A percentile compares a stretch with the other conserved stretches of the same genome.
These are phyloP conservation scores for Papilionanthe hybrid DNA, from an alignment of 116 monocot species.

Conservation along the genomic window DNA sequence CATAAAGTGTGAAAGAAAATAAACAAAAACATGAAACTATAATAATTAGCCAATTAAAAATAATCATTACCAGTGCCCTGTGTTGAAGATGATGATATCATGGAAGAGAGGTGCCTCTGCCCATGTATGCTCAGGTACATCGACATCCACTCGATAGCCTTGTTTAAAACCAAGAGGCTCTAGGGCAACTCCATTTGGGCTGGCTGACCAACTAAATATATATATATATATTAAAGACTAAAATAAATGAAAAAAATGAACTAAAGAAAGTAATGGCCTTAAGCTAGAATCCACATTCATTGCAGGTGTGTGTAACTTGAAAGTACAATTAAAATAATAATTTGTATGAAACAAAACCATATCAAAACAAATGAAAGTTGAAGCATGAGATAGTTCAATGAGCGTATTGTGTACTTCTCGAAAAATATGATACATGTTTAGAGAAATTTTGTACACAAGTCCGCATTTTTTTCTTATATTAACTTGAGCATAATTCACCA, in stretches of 20 bases:
- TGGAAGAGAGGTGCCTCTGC: constrained; percentile 63
- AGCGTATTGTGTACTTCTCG: background rate
- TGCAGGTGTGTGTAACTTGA: background rate
- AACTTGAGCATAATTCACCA: background rate
- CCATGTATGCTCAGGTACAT: constrained; percentile 81
- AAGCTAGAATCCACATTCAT: background rate
- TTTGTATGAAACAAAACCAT: background rate
- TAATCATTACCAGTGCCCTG: constrained; percentile 82
- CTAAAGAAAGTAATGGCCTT: background rate
- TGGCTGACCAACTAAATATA: constrained; percentile 68
- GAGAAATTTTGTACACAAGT: background rate
- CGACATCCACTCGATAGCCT: constrained; percentile 90
- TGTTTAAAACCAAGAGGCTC: constrained; percentile 84
- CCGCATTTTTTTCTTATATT: background rate
- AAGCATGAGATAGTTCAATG: background rate
- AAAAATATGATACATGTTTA: background rate
- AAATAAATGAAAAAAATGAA: background rate
- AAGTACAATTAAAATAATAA: background rate
- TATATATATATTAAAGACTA: background rate
- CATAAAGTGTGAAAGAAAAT: background rate
- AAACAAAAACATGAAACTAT: background rate
- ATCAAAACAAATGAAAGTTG: constrained; percentile 2
- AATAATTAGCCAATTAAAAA: background rate
- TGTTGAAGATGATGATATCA: constrained; percentile 87
- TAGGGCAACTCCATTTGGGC: constrained; percentile 43